These are phyloP conservation scores for Umbelopsis sp. DNA, from an alignment of 192 early-diverging fungal species.

Conservation along the genomic window DNA sequence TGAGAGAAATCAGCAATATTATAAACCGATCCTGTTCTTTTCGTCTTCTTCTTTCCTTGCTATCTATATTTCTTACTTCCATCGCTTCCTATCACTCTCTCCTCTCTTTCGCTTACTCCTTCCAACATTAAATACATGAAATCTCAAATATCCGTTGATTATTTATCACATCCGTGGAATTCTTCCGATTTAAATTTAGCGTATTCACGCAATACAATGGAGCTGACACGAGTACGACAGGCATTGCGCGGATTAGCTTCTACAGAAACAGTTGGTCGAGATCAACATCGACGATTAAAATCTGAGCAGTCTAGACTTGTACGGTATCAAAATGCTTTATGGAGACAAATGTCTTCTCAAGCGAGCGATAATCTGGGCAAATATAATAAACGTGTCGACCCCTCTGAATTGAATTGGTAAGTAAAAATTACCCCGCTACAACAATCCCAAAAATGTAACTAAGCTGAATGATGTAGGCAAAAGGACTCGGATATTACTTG, in stretches of 20 bases:
- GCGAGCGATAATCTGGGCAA: conserved; percentile 30
- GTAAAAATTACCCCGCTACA: background rate
- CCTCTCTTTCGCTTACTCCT: background rate
- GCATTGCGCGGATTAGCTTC: background rate
- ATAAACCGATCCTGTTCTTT: conserved; percentile 5
- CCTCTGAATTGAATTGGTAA: conserved; percentile 45
- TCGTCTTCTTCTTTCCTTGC: background rate
- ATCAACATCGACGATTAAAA: conserved; percentile 18
- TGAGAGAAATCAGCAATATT: conserved; percentile 17
- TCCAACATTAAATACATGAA: background rate
- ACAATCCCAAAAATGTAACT: no score
- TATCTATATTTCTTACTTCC: background rate
- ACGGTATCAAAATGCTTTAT: conserved; percentile 42
- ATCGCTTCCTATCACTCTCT: background rate
- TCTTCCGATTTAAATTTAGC: conserved; percentile 4
- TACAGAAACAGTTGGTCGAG: background rate
- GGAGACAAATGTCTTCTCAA: conserved; percentile 41
- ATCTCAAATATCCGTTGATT: conserved; percentile 14
- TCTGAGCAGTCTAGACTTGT: conserved; percentile 30
- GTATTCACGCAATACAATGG: background rate
- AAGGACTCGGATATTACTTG: conserved; percentile 47
- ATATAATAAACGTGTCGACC: conserved; percentile 29
- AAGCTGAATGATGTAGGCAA: conserved; percentile 29
- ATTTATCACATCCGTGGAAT: conserved; percentile 12
- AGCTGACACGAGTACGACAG: background rate